Evolutionary conservation across 2,329 filamentous ascomycete species (phyloP).

Genomic region (Trichoderma harzianum): DNA sequence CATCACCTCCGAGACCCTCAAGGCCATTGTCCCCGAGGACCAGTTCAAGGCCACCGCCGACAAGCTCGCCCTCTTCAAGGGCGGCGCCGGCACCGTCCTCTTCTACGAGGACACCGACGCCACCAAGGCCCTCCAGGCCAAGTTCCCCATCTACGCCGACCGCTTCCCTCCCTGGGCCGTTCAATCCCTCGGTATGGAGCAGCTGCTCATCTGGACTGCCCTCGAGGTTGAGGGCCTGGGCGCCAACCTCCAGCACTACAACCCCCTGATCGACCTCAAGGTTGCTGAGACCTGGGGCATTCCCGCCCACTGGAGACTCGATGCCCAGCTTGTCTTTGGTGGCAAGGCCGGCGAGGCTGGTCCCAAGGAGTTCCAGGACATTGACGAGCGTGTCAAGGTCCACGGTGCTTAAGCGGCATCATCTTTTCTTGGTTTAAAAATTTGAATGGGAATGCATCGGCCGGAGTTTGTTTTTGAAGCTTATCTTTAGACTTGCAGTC

Average conservation of each 20-base stretch:
- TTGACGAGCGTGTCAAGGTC: conserved; percentile 66
- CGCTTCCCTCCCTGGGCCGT: conserved; percentile 74
- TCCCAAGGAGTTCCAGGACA: conserved; percentile 61
- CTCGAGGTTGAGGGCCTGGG: conserved; percentile 81
- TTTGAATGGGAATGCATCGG: not conserved
- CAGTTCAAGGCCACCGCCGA: conserved; percentile 52
- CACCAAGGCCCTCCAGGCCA: conserved; percentile 63
- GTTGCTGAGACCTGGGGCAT: conserved; percentile 67
- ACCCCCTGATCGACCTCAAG: conserved; percentile 75
- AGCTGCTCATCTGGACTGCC: conserved; percentile 76
- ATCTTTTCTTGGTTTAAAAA: not conserved
- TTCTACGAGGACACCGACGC: conserved; percentile 79
- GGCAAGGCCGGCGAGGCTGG: conserved; percentile 53
- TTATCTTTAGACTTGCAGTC: conserved; percentile 2
- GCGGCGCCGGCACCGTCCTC: conserved; percentile 74
- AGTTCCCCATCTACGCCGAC: conserved; percentile 72
- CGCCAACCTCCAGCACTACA: conserved; percentile 91
- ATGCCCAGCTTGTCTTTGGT: conserved; percentile 84
- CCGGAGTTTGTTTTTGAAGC: not conserved
- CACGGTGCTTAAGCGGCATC: conserved; percentile 47
- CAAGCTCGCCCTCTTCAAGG: conserved; percentile 58
- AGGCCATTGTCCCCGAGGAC: conserved; percentile 60
- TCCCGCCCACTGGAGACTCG: conserved; percentile 69
- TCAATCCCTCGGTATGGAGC: conserved; percentile 75
- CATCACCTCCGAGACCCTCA: conserved; percentile 52